Base-by-base conservation (phyloP, 805 yeast genomes). In the Dipodascopsis tothii region DNA sequence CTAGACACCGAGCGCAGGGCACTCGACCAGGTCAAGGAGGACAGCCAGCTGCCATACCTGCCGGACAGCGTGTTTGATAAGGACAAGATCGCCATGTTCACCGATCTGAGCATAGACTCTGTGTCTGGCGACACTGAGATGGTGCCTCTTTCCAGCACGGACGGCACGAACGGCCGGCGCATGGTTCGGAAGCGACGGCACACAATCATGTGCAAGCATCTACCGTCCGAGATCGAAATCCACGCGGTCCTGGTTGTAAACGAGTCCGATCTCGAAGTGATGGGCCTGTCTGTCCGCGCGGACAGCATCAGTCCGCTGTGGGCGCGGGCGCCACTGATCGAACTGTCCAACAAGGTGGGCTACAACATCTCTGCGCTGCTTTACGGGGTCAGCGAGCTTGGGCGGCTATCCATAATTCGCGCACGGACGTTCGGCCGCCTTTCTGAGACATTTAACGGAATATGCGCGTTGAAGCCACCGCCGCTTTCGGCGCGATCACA, bases 381-480 rank as follows among this genome's bases (percentile, higher is more conserved):
- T 14, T 48, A 35, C 30, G 52, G 52, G 14, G 35, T 48, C 5
- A 23, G 50, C 3, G 52, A 48, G 18, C 25, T 25, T 18, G 47
- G 33, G 3, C 32, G 52, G 16, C 9, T 45, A 19, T 17, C 43
- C 9, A 17, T 20, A 7, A 32, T 33, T 11, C 38, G 52, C 7
- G 44, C 46, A 4, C 25, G 23, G 3, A 38, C 40, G 3, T 40
- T 47, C 28, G 42, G 34, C 19, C 34, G 27, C 9, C 3, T 47
- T 4, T 28, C 35, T 4, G 21, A 36, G 7, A 33, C 39, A n/a
- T 25, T 25, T 25, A 14, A 25, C 9, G 11, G 11, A 9, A 25
- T 25, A 25, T 25, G 30, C 14, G 30, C 30, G 14, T 9, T 25
- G 9, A 25, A 25, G 30, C 14, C 30, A 25, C 14, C 30, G 30